Evolutionary conservation across 1,284 basidiomycete species (phyloP), one percentile per base, ranked within the genome.

Genomic region (Apiotrichum siamense): DNA sequence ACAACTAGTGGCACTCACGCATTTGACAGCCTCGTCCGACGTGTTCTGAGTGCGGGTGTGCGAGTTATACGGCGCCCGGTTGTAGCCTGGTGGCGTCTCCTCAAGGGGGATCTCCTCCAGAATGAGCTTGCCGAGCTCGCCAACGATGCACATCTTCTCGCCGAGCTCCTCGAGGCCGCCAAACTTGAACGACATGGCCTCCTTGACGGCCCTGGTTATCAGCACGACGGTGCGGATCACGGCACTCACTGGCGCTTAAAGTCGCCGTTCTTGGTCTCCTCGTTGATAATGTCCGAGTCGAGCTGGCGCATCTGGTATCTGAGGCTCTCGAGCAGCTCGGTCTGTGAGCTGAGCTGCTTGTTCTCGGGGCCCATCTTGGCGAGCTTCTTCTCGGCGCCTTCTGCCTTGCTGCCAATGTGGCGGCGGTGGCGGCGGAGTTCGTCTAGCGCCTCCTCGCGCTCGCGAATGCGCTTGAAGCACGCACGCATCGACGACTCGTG

Each of bases 311-410:
- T 94, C 66, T 94, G 86, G 25, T 84, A 82, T 37, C 86, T 80
- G 35, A 94, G 76, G 17, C 78, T 78, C 64, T 86, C 85, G 51
- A 97, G 76, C 4, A 79, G 72, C 24, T 90, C 86, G 0, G 84
- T 87, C 74, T 96, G 91, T 54, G 77, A 67, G 18, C 77, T 76
- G 31, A 92, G 75, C 63, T 88, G 86, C 78, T 96, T 97, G 77
- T 96, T 85, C 74, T 91, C 90, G 0, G 87, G 80, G 47, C 81
- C 82, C 91, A 96, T 96, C 77, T 87, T 94, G 67, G 80, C 81
- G 24, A 97, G 79, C 71, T 92, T 94, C 77, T 80, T 86, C 67
- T 96, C 91, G 0, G 89, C 89, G n/a, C 81, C 72, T 54, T 96
- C 92, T 0, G 90, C 88, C 57, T 87, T 86, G 24, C 79, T 72